Conservation (phyloP, 2,329 filamentous ascomycete genomes). For the Cordyceps tenuipes region DNA sequence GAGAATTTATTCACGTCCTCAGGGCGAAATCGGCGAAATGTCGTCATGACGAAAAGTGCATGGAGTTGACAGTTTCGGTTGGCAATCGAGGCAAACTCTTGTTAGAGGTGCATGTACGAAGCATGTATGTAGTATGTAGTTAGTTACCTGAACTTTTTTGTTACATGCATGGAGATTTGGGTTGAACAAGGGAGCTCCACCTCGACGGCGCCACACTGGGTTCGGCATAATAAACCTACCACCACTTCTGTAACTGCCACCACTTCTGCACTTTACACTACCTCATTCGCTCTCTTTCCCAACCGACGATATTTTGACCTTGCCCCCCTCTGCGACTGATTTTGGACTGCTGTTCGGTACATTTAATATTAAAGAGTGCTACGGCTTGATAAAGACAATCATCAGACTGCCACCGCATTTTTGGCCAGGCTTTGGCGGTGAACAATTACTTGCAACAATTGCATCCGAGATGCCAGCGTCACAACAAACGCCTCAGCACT, state of each 20-base stretch:
- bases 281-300: neutral
- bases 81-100: neutral
- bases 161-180: no score
- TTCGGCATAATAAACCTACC: neutral
- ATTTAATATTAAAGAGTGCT: neutral
- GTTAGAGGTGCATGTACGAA: neutral
- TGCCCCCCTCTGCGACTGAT: neutral
- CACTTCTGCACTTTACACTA: neutral
- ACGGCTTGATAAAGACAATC: neutral
- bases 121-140: neutral
- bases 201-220: slow-evolving; percentile 4
- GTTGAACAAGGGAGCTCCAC: slow-evolving; percentile 2
- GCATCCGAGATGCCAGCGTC: slow-evolving; percentile 28
- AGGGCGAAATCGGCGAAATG: slow-evolving; percentile 76
- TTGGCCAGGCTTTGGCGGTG: slow-evolving; percentile 12
- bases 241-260: neutral
- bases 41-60: slow-evolving; percentile 51
- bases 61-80: neutral
- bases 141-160: neutral
- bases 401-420: neutral
- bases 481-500: slow-evolving; percentile 51
- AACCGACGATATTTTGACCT: neutral
- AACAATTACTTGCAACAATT: neutral
- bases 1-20: slow-evolving; percentile 84
- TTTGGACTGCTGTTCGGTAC: neutral